phyloP scores from a whole-genome alignment of 345 rosid species.

The Capsella bursapastoris region DNA sequence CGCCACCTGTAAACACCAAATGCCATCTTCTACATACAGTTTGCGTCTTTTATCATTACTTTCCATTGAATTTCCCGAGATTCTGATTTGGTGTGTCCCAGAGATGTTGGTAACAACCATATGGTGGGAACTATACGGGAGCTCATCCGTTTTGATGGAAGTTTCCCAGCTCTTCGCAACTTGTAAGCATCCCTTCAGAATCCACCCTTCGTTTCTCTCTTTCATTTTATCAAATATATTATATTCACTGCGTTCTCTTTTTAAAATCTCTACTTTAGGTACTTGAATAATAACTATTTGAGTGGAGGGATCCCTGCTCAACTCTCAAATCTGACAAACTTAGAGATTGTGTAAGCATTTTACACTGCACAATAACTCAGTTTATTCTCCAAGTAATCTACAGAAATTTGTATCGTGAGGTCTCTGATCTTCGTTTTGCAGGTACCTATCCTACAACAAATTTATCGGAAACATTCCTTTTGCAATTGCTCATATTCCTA shows the following conservation, averaged over 20 bases:
- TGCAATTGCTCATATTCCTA: conserved; percentile 76
- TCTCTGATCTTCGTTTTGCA: conserved; percentile 37
- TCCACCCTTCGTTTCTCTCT: conserved; percentile 13
- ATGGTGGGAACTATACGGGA: conserved; percentile 93
- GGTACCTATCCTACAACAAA: conserved; percentile 88
- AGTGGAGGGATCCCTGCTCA: conserved; percentile 96
- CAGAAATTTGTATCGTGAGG: background rate
- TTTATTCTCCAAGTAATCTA: background rate
- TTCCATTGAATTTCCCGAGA: background rate
- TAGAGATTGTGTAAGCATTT: conserved; percentile 86
- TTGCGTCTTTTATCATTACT: conserved; percentile 7
- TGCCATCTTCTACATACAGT: background rate
- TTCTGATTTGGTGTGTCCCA: conserved; percentile 39
- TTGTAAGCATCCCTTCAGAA: conserved; percentile 57
- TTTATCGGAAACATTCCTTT: conserved; percentile 78
- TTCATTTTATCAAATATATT: background rate
- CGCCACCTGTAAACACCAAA: conserved; percentile 53
- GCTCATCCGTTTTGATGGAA: conserved; percentile 85
- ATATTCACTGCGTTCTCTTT: conserved; percentile 1
- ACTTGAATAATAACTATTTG: conserved; percentile 84
- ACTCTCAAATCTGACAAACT: conserved; percentile 79
- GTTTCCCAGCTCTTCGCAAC: conserved; percentile 87
- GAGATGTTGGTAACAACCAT: conserved; percentile 96
- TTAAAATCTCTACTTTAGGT: conserved; percentile 49
- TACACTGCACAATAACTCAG: background rate